These are phyloP conservation scores for Neurospora hispaniola DNA, from an alignment of 495 filamentous ascomycete genomes.

Conservation along the genomic window DNA sequence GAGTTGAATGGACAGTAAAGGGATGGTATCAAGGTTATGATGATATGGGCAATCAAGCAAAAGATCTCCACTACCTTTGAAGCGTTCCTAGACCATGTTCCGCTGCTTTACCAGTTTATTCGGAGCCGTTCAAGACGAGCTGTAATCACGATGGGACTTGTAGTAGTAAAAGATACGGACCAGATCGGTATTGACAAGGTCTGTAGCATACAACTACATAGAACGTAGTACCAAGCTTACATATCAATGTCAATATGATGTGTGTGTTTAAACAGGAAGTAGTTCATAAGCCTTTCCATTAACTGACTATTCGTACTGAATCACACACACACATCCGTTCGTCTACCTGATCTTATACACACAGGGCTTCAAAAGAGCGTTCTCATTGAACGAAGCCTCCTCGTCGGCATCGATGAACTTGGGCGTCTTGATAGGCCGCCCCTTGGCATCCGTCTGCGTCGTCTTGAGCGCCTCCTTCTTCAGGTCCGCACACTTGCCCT, in stretches of 20 bases:
- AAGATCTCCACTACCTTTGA: not conserved
- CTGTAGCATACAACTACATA: not conserved
- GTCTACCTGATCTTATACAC: conserved; percentile 80
- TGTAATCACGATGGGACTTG: not conserved
- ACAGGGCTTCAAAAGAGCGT: conserved; percentile 84
- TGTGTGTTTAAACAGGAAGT: not conserved
- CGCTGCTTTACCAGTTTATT: not conserved
- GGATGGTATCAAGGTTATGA: not conserved
- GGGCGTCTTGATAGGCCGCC: conserved; percentile 36
- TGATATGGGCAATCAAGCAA: not conserved
- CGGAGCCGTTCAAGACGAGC: not conserved
- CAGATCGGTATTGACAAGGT: no score
- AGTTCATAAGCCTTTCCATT: not conserved
- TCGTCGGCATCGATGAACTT: conserved; percentile 47
- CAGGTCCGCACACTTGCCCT: conserved; percentile 53
- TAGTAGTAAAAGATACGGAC: not conserved
- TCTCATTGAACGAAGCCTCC: conserved; percentile 39
- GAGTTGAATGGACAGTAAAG: not conserved
- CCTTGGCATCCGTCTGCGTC: conserved; percentile 6
- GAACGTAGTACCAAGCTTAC: not conserved
- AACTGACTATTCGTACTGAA: not conserved
- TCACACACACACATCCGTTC: not conserved
- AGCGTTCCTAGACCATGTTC: not conserved
- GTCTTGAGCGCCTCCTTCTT: not conserved
- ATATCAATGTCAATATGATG: not conserved